These are phyloP conservation scores for Termitomyces sp. DNA, from an alignment of 768 basidiomycete genomes.

Conservation along the genomic window DNA sequence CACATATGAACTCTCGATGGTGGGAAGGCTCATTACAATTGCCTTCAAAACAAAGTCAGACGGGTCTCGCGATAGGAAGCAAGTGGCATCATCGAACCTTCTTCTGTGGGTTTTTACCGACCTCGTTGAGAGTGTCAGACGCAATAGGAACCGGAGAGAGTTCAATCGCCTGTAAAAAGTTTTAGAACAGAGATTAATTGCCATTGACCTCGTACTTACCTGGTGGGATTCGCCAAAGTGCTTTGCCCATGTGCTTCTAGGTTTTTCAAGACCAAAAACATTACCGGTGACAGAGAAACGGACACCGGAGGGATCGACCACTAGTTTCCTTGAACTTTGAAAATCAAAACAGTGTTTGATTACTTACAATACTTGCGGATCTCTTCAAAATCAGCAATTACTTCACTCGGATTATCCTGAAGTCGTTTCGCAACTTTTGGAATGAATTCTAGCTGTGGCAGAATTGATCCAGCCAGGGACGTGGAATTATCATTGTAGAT, in stretches of 20 bases:
- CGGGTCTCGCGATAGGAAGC: not conserved
- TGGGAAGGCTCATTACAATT: constrained; percentile 82
- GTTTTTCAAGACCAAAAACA: constrained; percentile 60
- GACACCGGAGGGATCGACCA: constrained; percentile 76
- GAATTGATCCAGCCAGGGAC: constrained; percentile 58
- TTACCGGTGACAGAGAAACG: constrained; percentile 92
- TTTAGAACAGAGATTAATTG: not conserved
- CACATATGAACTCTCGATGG: constrained; percentile 90
- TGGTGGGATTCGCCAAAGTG: constrained; percentile 60
- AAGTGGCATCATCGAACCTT: constrained; percentile 40
- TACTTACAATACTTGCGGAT: constrained; percentile 63
- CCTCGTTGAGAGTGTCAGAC: constrained; percentile 61
- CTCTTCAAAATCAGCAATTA: constrained; percentile 70
- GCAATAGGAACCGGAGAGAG: constrained; percentile 66
- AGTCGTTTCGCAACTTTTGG: constrained; percentile 69
- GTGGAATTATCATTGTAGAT: constrained; percentile 68
- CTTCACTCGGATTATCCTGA: constrained; percentile 64
- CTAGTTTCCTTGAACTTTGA: constrained; percentile 31
- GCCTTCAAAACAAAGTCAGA: constrained; percentile 43
- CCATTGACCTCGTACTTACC: constrained; percentile 32
- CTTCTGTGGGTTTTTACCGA: constrained; percentile 68
- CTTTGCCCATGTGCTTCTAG: constrained; percentile 68
- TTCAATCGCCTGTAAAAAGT: constrained; percentile 34
- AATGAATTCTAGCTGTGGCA: constrained; percentile 74
- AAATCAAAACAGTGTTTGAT: not conserved